Evolutionary conservation across 2,329 filamentous ascomycete species (phyloP), one percentile per base, ranked within the genome.

Genomic region (Talaromyces funiculosus): DNA sequence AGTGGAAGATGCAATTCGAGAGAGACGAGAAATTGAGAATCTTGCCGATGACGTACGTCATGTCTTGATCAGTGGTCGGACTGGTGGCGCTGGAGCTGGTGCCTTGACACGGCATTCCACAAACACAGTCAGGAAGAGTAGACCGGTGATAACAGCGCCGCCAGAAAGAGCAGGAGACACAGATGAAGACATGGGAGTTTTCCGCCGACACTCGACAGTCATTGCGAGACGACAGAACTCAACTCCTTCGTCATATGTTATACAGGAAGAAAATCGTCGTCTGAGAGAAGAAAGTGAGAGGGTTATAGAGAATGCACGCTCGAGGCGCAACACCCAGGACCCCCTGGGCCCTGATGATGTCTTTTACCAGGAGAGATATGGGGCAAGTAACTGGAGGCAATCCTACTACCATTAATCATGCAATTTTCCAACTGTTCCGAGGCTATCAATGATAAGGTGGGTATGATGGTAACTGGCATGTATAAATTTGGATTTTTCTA

Each of bases 201-300:
- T 38, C 35, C 51, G 51, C 4, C 51, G 51, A 40, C 51, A 54
- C 51, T 54, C 51, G 31, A 54, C 18, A 12, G 51, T 54, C 20
- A 54, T 54, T 37, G 51, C 51, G 18, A 53, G 20, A 24, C 51
- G 24, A 24, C 51, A 35, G 35, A 40, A 54, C 20, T 54, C 18
- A 9, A 38, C 31, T 18, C 51, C 42, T 38, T 63, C 60, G 31
- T 66, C 68, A 56, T 61, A 56, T n/a, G 67, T 70, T 18, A 67
- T 70, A 43, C 67, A 69, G 49, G 67, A 67, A n/a, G 68, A 68
- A 6, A 62, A 63, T n/a, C 62, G 64, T 47, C 63, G 65, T 9
- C 56, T 69, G 10, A 63, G 60, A 55, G 62, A 65, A 49, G 63
- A 58, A 29, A 66, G 64, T 7, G 63, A 66, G 26, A 63, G 62